Base-by-base conservation (phyloP, 176 grass and related monocot genomes). In the Oryza glumipatula region DNA sequence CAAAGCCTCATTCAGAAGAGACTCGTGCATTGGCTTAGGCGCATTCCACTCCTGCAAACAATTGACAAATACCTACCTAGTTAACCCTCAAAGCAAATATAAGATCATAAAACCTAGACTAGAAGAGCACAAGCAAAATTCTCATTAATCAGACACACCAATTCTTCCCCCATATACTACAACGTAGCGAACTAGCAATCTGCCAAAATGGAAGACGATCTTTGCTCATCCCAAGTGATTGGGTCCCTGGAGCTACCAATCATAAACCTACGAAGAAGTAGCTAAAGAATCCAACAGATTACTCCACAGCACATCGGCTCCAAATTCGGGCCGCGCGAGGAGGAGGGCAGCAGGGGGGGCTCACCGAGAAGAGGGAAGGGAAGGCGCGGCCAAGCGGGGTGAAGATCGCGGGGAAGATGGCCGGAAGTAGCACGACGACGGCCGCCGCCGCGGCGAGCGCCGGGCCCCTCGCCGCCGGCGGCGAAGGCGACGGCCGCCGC, bases 21-120 rank as follows among this genome's bases (percentile, higher is more conserved):
- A 81, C 30, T 86, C 84, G 48, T 97, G 92, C 92, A 88, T 92
- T 22, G 92, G 92, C 54, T 97, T 92, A 60, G 95, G 95, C 22
- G 90, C 84, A 89, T 94, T 94, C 95, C 95, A 97, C 80, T 97
- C 95, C 95, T 94, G 80, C 73, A 82, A 32, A 82, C 72, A 3
- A 74, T 63, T 24, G n/a, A 78, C 0, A 79, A 79, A 70, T 24
- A 8, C 35, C 33, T 13, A 41, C 35, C 19, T 3, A n/a, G 13
- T 71, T 70, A 72, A 86, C 16, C 9, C 43, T 52, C 21, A 13
- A 30, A 30, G 44, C 32, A n/a, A 65, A 77, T 36, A 76, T 8
- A 48, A 74, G 43, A 38, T n/a, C 28, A 51, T 12, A 58, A 9
- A 61, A 61, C 56, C 56, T 61, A 16, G 4, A 51, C 48, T 51